Evolutionary conservation across 1,139 yeast genomes (phyloP), one percentile per base, ranked within the genome.

Genomic region (Saccharomyces pastorianus): DNA sequence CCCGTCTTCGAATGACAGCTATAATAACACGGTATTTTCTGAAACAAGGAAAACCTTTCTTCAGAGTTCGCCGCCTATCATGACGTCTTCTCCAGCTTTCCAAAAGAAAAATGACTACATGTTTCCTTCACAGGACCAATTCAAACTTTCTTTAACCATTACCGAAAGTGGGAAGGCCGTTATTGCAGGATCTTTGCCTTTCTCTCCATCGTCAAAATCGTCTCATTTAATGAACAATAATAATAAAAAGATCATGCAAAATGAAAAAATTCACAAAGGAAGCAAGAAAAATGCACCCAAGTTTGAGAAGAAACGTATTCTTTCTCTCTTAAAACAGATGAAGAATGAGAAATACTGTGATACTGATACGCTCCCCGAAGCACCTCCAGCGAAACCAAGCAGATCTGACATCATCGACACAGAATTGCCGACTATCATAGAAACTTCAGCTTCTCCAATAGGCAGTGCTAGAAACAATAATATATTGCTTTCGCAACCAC

Each of bases 251-350:
- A 17, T 20, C 44, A 2, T 38, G 17, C 44, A 4, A 3, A 20
- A 23, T 8, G 51, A 9, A 8, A 31, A 17, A 28, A 26, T 17
- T 14, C 51, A 25, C 17, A 49, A 28, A 13, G 25, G 38, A 8
- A 26, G 20, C 11, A 50, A 51, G 29, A 52, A 41, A 7, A 48
- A 46, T 20, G 23, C 54, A 25, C 50, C 53, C 17, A 48, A 51
- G 13, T 54, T 54, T 17, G 59, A 64, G 52, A 64, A 59, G 49
- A 57, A 55, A 25, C 56, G 61, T 6, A 66, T 65, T 4, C 32
- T 65, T 50, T 59, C 61, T 9, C 53, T 65, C 17, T 51, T 65
- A 47, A 62, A 56, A 54, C 62, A 61, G 49, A 65, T 66, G 68
- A 64, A 63, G 49, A 61, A 51, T 41, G 51, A 57, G 46, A 49